These are phyloP conservation scores for Botryotinia calthae DNA, from an alignment of 2,329 filamentous ascomycete species.

Conservation along the genomic window DNA sequence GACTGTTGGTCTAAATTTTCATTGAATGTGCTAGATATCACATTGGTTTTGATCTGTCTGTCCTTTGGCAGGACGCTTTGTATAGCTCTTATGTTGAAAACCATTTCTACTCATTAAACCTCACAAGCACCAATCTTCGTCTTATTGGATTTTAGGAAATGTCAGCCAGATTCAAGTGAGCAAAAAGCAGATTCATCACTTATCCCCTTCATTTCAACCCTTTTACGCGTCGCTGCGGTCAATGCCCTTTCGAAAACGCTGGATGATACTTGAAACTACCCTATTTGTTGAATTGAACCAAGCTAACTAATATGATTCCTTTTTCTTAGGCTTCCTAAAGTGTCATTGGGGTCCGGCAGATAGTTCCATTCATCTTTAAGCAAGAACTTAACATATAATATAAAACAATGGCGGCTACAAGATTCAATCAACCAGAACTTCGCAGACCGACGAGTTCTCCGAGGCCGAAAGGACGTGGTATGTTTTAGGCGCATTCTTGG, in stretches of 20 bases:
- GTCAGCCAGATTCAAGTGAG: slow-evolving; percentile 37
- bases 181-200: slow-evolving; percentile 13
- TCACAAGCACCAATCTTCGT: slow-evolving; percentile 24
- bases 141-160: slow-evolving; percentile 31
- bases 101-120: slow-evolving; percentile 1
- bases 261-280: neutral
- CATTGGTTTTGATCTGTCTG: neutral
- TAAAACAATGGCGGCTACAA: slow-evolving; percentile 35
- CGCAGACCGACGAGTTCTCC: slow-evolving; percentile 51
- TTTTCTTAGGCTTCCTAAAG: slow-evolving; percentile 33
- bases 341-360: slow-evolving; percentile 37
- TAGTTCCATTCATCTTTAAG: slow-evolving; percentile 30
- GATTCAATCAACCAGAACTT: slow-evolving; percentile 37
- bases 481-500: slow-evolving; percentile 28
- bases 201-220: neutral
- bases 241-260: neutral
- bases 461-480: slow-evolving; percentile 55
- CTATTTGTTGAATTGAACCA: neutral
- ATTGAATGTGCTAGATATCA: neutral
- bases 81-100: neutral
- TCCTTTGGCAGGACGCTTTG: neutral
- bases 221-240: neutral
- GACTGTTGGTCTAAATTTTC: neutral
- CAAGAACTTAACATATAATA: slow-evolving; percentile 20
- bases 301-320: slow-evolving; percentile 28